These are phyloP conservation scores for Tranzscheliella williamsii DNA, from an alignment of 1,284 basidiomycete genomes.

Conservation along the genomic window DNA sequence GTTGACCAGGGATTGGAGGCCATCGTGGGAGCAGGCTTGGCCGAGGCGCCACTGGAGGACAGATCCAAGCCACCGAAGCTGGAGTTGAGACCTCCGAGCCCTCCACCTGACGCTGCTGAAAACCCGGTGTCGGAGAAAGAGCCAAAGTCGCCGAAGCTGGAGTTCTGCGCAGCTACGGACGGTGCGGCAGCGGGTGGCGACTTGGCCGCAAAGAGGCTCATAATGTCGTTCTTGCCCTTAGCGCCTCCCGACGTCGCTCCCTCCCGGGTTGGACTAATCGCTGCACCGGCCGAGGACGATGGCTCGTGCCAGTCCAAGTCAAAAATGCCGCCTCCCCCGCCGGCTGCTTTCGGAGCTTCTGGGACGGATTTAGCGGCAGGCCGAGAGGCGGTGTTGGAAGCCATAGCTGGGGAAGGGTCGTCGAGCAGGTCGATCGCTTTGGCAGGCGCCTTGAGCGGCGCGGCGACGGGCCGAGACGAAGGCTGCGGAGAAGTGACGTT, in stretches of 20 bases:
- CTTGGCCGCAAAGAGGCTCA: slow-evolving; percentile 70
- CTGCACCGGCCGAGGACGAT: slow-evolving; percentile 35
- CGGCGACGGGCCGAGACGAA: not conserved
- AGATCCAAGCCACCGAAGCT: slow-evolving; percentile 21
- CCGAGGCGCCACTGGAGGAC: not conserved
- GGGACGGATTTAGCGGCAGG: slow-evolving; percentile 10
- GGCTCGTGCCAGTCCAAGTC: slow-evolving; percentile 74
- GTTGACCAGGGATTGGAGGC: slow-evolving; percentile 16
- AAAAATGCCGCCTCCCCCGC: slow-evolving; percentile 71
- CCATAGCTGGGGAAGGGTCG: slow-evolving; percentile 9
- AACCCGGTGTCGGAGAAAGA: slow-evolving; percentile 5
- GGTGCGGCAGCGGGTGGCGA: slow-evolving; percentile 3
- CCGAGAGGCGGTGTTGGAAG: not conserved
- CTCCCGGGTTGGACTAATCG: slow-evolving; percentile 45
- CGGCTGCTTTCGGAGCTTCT: slow-evolving; percentile 53
- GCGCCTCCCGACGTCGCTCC: slow-evolving; percentile 64
- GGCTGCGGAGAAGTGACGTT: not conserved
- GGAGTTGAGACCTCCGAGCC: slow-evolving; percentile 1
- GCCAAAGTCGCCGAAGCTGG: slow-evolving; percentile 21
- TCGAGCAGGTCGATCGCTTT: slow-evolving; percentile 22
- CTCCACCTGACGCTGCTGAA: not conserved
- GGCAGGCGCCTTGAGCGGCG: not conserved
- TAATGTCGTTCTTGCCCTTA: slow-evolving; percentile 74
- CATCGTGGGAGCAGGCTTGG: not conserved
- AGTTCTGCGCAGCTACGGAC: not conserved